A percentile compares a stretch with the other conserved stretches of the same genome.
phyloP scores from a whole-genome alignment of 306 rosid species.

The Coriaria nepalensis region DNA sequence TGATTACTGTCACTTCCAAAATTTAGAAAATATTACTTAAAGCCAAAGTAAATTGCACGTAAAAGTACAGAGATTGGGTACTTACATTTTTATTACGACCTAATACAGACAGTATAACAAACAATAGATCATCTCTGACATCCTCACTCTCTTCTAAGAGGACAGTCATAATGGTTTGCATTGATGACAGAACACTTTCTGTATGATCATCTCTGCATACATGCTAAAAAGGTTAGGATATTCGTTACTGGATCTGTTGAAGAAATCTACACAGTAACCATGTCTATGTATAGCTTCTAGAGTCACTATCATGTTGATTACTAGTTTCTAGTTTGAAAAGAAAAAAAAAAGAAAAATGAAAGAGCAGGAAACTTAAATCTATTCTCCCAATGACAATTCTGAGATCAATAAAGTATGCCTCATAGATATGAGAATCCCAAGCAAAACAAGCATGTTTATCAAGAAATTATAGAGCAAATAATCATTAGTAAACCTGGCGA shows the following conservation, averaged over 20 bases:
- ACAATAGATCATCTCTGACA: constrained; percentile 54
- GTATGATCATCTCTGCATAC: constrained; percentile 84
- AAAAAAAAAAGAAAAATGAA: neutral
- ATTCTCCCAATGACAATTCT: neutral
- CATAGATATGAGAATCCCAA: constrained; percentile 2
- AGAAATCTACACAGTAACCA: constrained; percentile 1
- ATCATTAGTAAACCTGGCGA: constrained; percentile 63
- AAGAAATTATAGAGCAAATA: neutral
- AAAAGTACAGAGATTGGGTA: constrained; percentile 17
- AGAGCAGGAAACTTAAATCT: neutral
- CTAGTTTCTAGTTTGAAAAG: neutral
- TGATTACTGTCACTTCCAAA: neutral
- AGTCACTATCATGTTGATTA: no score
- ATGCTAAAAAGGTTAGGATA: constrained; percentile 4
- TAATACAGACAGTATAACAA: constrained; percentile 52
- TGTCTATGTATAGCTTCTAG: no score
- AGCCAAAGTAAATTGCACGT: constrained; percentile 7
- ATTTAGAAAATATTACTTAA: neutral
- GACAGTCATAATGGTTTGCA: constrained; percentile 88
- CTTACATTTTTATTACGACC: constrained; percentile 76
- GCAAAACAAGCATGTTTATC: constrained; percentile 5
- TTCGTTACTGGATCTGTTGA: constrained; percentile 8
- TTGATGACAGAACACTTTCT: constrained; percentile 81
- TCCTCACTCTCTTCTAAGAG: constrained; percentile 98
- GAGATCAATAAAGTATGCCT: constrained; percentile 5